phyloP scores from a whole-genome alignment of 148 eudicot genomes.

The Rhododendron kiyosumense region DNA sequence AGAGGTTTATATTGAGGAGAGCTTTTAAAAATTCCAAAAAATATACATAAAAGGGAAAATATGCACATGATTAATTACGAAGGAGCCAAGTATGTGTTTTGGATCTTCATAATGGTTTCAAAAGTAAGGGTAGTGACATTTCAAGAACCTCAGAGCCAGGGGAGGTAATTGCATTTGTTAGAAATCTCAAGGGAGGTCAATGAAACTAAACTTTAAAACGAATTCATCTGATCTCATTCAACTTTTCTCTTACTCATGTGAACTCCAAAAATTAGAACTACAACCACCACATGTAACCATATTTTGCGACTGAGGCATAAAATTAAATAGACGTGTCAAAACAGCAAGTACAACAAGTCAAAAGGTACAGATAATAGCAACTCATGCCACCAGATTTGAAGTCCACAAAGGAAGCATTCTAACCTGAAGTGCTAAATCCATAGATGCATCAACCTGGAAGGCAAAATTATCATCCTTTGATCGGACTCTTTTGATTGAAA shows the following conservation, averaged over 20 bases:
- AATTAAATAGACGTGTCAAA: neutral
- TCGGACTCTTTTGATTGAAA: conserved; percentile 51
- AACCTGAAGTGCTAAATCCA: conserved; percentile 98
- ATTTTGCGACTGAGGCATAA: neutral
- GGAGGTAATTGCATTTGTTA: neutral
- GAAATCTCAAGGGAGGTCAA: neutral
- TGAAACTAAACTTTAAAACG: neutral
- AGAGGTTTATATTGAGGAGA: neutral
- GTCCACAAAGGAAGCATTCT: neutral
- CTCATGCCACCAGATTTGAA: neutral
- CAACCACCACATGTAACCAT: neutral
- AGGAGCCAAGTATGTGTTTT: neutral
- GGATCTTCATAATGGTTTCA: neutral
- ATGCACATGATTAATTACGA: neutral
- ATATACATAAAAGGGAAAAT: neutral
- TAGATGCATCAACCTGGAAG: conserved; percentile 84
- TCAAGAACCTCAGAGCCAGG: neutral
- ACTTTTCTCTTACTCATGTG: neutral
- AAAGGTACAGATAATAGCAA: neutral
- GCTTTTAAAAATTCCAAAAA: neutral
- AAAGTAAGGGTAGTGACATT: neutral
- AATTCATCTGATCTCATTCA: neutral
- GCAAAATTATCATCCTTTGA: conserved; percentile 42
- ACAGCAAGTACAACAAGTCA: neutral
- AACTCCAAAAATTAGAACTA: neutral